Evolutionary conservation across 208 protist genomes (phyloP), one percentile per base, ranked within the genome.

Genomic region (Crithidia bombi): DNA sequence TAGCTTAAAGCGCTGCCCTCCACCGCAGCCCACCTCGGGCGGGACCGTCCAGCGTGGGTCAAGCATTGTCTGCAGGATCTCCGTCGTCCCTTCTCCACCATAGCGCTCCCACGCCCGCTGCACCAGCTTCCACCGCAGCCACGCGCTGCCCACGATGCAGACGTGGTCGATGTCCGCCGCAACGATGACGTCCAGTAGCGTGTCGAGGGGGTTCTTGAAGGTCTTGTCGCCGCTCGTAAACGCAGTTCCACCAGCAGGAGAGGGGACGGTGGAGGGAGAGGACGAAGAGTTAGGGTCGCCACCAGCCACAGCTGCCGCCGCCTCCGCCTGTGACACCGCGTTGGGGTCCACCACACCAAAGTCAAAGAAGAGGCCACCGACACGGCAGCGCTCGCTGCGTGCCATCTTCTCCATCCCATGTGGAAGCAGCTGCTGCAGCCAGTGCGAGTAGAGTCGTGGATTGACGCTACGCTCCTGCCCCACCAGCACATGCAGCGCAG

Each of bases 341-440:
- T 49, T 49, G 12, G 73, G 65, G 50, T 66, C 59, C 7, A 92
- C 62, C 28, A 72, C 71, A n/a, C 85, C 85, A 54, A 83, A 93
- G 63, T 93, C 85, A 4, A 93, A 43, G 79, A 90, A 93, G 21
- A 93, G 33, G 10, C 87, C 87, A 21, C 87, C 87, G 7, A 89
- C 83, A 23, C 85, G 82, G 65, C 80, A 89, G 10, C 83, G 76
- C 52, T 87, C 80, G 50, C 73, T 83, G 19, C 82, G 69, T n/a
- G 76, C 79, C 77, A 87, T 82, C 51, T 80, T 78, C 67, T 87
- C 72, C 28, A 83, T 58, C 5, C 56, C 71, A 10, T 66, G 25
- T 1, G 50, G 59, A 43, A 79, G 59, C 28, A 89, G 68, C 50
- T 83, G 68, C 35, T 54, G 58, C 30, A 93, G 26, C 26, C 62